Base-by-base conservation (phyloP, 2,329 filamentous ascomycete genomes). In the Penicillium sp. region DNA sequence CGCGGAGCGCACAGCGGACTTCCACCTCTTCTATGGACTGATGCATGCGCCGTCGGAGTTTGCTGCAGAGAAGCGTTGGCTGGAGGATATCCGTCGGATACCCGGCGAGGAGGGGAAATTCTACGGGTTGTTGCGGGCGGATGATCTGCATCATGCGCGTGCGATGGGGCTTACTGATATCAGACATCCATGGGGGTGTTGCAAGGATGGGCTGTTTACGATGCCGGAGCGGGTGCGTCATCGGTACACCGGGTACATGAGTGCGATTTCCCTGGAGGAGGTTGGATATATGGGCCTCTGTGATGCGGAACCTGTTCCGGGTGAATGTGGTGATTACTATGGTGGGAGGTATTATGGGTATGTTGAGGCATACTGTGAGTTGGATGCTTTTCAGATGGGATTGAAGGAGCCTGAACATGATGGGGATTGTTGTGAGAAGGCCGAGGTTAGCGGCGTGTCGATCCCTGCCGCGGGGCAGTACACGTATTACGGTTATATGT, bases 401-500 rank as follows among this genome's bases (percentile, higher is more conserved):
- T 22, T 47, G 43, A 46, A 21, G 37, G 37, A 50, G 8, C 26
- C 22, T 28, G 31, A 37, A 33, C 43, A 51, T 26, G 48, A 32
- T 35, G 13, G 9, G 6, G 31, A 19, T 22, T 47, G 48, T 37
- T 47, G 35, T 41, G 31, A 4, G 10, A 28, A 33, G 34, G 13
- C 33, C 28, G 41, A 49, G 47, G 24, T n/a, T 26, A 19, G 13
- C 24, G n/a, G 13, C 24, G n/a, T 43, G 46, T 26, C 35, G 29
- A 28, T 47, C 24, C 19, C 43, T 12, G 31, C 46, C 6, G 17
- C 31, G 45, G 32, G 22, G 29, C 33, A 32, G 13, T n/a, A 41
- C 24, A 31, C 21, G 29, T 50, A 42, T 41, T 47, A 42, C 22
- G 48, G 48, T 8, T 50, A 47, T 22, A 50, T 50, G 48, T 50